Base-by-base conservation (phyloP, 768 basidiomycete species). In the Collybiopsis confluens region DNA sequence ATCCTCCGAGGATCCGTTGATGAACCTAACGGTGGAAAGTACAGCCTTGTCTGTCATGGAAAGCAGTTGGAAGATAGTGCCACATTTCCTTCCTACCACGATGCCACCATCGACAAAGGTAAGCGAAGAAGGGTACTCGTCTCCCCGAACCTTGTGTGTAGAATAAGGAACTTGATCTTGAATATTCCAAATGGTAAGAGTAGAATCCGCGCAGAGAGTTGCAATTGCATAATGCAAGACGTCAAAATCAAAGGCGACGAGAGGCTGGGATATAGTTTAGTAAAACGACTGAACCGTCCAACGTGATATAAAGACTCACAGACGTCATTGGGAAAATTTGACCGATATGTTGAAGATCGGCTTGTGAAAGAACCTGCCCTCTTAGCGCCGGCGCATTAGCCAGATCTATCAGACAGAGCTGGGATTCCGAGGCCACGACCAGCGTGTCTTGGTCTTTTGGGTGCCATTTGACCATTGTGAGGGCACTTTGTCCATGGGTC, bases 391-490 rank as follows among this genome's bases (percentile, higher is more conserved):
- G 77, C 16, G 80, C 76, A 56, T 82, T 86, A 1, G 77, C 71
- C 53, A 93, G 68, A 66, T 93, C 88, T 63, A 92, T 77, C 37
- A 92, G 70, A 68, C 85, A 90, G 61, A 92, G 76, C 60, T 81
- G 84, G 53, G 77, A 81, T 59, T 86, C 85, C 0, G 88, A 89
- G 18, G 90, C 90, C n/a, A 92, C 85, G 3, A 90, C 91, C 41
- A 92, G 74, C 9, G 81, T 85, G 63, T 90, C 86, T 2, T 81
- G 76, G 54, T 92, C 84, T 65, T 87, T 89, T 11, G 90, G 88
- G 60, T 93, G 88, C 91, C 91, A 92, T 65, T 92, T 92, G 54
- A 92, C 90, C 11, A 88, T 81, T 58, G 87, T 88, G 27, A 92
- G 75, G 23, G 83, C 81, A 44, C 87, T 82, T 16, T 68, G 64